Evolutionary conservation across 768 basidiomycete species (phyloP).

Genomic region (Lactarius psammicola): DNA sequence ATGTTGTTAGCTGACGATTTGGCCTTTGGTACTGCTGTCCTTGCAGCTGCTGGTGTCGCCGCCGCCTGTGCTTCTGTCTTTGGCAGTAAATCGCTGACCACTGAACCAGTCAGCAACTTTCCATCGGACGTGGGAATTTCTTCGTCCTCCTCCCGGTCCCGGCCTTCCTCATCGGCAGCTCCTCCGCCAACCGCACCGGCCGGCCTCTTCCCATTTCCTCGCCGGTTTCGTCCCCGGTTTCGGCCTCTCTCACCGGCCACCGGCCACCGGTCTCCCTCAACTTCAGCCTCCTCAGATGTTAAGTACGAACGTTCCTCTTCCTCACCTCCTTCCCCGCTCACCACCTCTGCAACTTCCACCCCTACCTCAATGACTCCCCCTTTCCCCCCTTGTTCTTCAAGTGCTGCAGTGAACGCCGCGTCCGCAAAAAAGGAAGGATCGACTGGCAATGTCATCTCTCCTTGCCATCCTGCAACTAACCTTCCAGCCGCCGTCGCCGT

Average conservation of each 20-base stretch:
- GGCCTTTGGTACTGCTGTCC: not conserved
- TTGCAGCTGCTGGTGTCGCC: conserved; percentile 9
- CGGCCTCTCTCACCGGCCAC: conserved; percentile 3
- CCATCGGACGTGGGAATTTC: conserved; percentile 23
- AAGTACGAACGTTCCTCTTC: conserved; percentile 8
- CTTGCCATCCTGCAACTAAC: conserved; percentile 40
- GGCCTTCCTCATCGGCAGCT: not conserved
- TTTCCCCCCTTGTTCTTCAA: conserved; percentile 48
- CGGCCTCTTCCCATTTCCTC: not conserved
- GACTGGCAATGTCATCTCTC: conserved; percentile 44
- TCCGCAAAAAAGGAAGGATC: conserved; percentile 55
- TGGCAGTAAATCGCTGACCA: conserved; percentile 22
- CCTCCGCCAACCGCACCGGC: not conserved
- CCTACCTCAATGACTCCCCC: conserved; percentile 34
- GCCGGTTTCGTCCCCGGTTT: conserved; percentile 2
- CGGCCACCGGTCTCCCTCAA: not conserved
- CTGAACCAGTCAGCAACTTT: conserved; percentile 22
- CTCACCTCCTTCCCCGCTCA: conserved; percentile 6
- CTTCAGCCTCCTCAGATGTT: not conserved
- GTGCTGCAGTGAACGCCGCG: conserved; percentile 50
- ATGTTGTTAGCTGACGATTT: conserved; percentile 30
- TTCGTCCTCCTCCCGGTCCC: conserved; percentile 6
- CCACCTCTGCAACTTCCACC: conserved; percentile 34
- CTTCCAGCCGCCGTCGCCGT: conserved; percentile 31
- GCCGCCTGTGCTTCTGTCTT: conserved; percentile 27